Evolutionary conservation across 129 eudicot species (phyloP), one percentile per base, ranked within the genome.

Genomic region (Flaveria trinervia): DNA sequence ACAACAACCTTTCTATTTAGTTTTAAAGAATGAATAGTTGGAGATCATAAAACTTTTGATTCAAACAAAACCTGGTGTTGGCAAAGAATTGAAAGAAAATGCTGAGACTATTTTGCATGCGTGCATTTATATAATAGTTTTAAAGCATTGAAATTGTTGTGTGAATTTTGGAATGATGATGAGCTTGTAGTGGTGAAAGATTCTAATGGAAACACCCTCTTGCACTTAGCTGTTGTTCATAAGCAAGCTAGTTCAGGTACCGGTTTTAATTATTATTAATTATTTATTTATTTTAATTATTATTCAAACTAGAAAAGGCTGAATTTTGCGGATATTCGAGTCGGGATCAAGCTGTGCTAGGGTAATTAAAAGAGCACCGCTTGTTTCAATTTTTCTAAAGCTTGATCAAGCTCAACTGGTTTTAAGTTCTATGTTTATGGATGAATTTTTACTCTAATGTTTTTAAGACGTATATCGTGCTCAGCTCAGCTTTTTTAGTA

Each of bases 231-330:
- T 79, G 72, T 13, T 7, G 9, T 49, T 79, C 66, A 71, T 1
- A 79, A 71, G 15, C 83, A 79, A 23, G 25, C 25, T 23, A 2
- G 73, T 72, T 51, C 77, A 79, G 72, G 83, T 79, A 71, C 36
- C 0, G 16, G 1, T 26, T 43, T 22, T 55, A 11, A 10, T 30
- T 30, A 30, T 30, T 30, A 2, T 48, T 9, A 1, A 3, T 48
- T 30, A 1, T 30, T 30, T 30, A 1, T 30, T 30, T 30, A 30
- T 30, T 30, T 30, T 3, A 30, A 30, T 5, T 2, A 30, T 2
- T 30, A 2, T 30, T 30, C 28, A 26, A 26, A 26, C 4, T 30
- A 0, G 36, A 30, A 30, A 30, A 2, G 36, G 36, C 36, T 30
- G 36, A 30, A 30, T 30, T 26, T 26, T 26, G 1, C 28, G 28